These are phyloP conservation scores for Geranium rotundifolium DNA, from an alignment of 345 rosid genomes.

Conservation along the genomic window DNA sequence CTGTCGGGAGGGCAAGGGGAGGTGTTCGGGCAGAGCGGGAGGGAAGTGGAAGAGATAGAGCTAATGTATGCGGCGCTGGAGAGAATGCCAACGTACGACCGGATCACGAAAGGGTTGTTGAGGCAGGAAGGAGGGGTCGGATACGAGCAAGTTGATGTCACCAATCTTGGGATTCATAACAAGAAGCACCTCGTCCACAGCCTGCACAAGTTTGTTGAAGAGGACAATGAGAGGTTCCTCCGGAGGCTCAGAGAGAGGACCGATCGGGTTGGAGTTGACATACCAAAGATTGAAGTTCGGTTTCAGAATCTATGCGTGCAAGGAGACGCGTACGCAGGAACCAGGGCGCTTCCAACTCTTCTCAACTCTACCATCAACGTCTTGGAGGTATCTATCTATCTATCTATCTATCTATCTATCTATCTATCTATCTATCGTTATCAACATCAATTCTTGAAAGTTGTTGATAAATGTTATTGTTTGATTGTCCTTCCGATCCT, in stretches of 20 bases:
- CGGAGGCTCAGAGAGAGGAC: constrained; percentile 16
- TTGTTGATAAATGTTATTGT: too few relatives aligned
- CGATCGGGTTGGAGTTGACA: constrained; percentile 6
- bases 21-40: constrained; percentile 24
- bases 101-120: constrained; percentile 23
- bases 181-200: constrained; percentile 28
- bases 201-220: constrained; percentile 25
- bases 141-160: constrained; percentile 21
- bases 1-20: constrained; percentile 18
- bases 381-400: constrained; percentile 17
- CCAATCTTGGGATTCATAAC: constrained; percentile 24
- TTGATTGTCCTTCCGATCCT: constrained; percentile 3
- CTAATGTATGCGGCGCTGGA: constrained; percentile 26
- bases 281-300: constrained; percentile 32
- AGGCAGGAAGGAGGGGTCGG: constrained; percentile 21
- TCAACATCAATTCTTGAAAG: too few relatives aligned
- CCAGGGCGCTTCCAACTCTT: constrained; percentile 32
- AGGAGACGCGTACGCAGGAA: constrained; percentile 32
- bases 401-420: not conserved
- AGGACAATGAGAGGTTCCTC: constrained; percentile 22
- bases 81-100: constrained; percentile 28
- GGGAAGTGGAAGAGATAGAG: constrained; percentile 20
- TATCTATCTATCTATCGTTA: too few relatives aligned
- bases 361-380: constrained; percentile 25
- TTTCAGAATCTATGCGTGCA: constrained; percentile 26